Evolutionary conservation across 192 early-diverging fungal genomes (phyloP).

Genomic region (Coemansia sp.): DNA sequence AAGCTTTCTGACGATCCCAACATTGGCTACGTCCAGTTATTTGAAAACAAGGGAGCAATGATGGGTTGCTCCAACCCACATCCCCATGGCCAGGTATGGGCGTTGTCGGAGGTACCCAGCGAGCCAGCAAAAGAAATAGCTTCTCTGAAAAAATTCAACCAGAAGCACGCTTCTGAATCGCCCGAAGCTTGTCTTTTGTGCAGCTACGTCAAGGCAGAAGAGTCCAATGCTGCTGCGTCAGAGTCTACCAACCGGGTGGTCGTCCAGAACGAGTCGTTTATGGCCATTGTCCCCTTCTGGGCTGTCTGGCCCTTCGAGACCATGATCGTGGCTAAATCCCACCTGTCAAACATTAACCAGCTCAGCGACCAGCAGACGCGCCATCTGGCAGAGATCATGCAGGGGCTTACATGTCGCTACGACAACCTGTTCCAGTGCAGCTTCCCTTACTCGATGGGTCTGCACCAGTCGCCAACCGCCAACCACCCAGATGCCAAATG

Average conservation of each 20-base stretch:
- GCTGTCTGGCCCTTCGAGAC: slow-evolving; percentile 96
- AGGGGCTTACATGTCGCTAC: slow-evolving; percentile 79
- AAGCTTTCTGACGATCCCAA: slow-evolving; percentile 54
- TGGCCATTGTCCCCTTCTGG: slow-evolving; percentile 93
- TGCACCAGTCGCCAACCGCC: slow-evolving; percentile 83
- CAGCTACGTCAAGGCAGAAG: slow-evolving; percentile 64
- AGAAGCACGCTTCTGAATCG: slow-evolving; percentile 40
- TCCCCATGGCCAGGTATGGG: slow-evolving; percentile 95
- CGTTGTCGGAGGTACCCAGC: slow-evolving; percentile 77
- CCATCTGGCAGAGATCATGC: slow-evolving; percentile 76
- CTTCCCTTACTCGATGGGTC: slow-evolving; percentile 97
- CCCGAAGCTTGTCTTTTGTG: slow-evolving; percentile 70
- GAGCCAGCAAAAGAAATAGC: slow-evolving; percentile 75
- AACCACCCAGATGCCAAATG: slow-evolving; percentile 52
- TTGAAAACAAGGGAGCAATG: slow-evolving; percentile 95
- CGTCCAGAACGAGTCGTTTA: slow-evolving; percentile 76
- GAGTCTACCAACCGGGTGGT: slow-evolving; percentile 63
- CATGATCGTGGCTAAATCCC: slow-evolving; percentile 73
- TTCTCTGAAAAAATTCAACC: slow-evolving; percentile 62
- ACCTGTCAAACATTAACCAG: slow-evolving; percentile 60
- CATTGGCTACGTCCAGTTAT: slow-evolving; percentile 87
- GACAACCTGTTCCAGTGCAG: slow-evolving; percentile 89
- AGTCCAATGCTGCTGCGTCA: slow-evolving; percentile 37
- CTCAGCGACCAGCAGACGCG: slow-evolving; percentile 54
- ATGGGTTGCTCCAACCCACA: slow-evolving; percentile 99